Evolutionary conservation across 2,329 filamentous ascomycete species (phyloP), one percentile per base, ranked within the genome.

Genomic region (Calonectria hongkongensis): DNA sequence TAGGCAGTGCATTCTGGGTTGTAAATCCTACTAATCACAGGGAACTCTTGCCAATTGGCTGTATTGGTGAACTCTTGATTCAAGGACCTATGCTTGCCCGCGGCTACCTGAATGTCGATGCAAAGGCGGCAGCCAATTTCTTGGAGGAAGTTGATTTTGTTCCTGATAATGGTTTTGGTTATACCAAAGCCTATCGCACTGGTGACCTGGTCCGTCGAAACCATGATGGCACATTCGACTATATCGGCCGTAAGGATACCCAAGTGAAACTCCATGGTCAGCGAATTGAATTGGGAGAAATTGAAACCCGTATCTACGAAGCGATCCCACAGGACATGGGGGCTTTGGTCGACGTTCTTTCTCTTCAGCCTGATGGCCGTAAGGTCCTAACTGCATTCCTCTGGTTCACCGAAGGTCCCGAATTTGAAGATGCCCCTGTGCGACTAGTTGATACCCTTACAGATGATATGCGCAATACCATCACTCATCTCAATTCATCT

Each of bases 241-340:
- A 80, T 60, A 70, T 82, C 12, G 79, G 80, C 2, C 79, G 81
- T 13, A 77, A 79, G 2, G 81, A 83, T 25, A 60, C 69, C 8
- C 80, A 82, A 45, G 71, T 82, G 63, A 83, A 83, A 68, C 75
- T 83, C 16, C 76, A 80, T n/a, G 81, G 81, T 13, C 78, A 83
- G 13, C 78, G 82, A 2, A 65, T 83, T 28, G 82, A 83, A 70
- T 62, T 79, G 0, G 76, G 68, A 0, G 81, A 83, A 39, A 76
- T 83, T 2, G 81, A 83, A 27, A 71, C 75, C n/a, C 67, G 63
- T 2, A 50, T 81, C 2, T 67, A 70, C 30, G 71, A 45, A 5
- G 68, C 76, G 12, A 28, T 62, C 1, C n/a, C 41, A 6, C 76
- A 79, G 6, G 50, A 71, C 7, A 73, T 80, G 43, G 78, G 76